phyloP scores from a whole-genome alignment of 2,329 filamentous ascomycete genomes.

The Cytospora piceae region DNA sequence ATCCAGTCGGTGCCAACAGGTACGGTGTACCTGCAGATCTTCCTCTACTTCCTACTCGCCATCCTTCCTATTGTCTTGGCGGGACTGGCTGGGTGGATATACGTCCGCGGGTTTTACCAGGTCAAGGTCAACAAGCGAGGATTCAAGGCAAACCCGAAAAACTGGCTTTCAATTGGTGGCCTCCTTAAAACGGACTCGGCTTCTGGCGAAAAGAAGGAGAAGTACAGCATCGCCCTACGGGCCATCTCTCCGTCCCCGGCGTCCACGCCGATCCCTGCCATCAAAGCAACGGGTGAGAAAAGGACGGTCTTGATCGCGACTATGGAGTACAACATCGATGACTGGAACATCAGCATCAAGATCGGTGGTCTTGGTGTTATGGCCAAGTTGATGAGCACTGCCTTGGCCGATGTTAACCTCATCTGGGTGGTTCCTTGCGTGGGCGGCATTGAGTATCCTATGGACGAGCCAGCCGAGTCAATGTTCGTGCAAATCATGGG shows the following conservation, averaged over 20 bases:
- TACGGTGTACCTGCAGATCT: constrained; percentile 55
- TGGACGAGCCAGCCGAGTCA: constrained; percentile 60
- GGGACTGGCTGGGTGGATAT: constrained; percentile 55
- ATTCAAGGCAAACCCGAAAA: constrained; percentile 40
- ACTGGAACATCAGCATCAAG: constrained; percentile 73
- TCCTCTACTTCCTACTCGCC: constrained; percentile 56
- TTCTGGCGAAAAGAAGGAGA: constrained; percentile 37
- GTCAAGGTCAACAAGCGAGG: constrained; percentile 64
- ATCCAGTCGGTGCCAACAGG: constrained; percentile 58
- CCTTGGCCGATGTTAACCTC: constrained; percentile 65
- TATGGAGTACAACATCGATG: constrained; percentile 74
- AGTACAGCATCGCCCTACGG: constrained; percentile 28
- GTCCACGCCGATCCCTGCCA: constrained; percentile 29
- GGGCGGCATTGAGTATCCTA: constrained; percentile 66
- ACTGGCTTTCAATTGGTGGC: constrained; percentile 27
- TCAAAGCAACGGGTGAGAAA: constrained; percentile 27
- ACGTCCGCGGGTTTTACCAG: constrained; percentile 57
- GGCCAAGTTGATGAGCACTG: constrained; percentile 71
- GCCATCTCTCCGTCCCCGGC: constrained; percentile 28
- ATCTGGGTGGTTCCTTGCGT: constrained; percentile 69
- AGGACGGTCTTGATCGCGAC: constrained; percentile 69
- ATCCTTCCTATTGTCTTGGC: constrained; percentile 56
- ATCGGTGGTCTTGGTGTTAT: constrained; percentile 73
- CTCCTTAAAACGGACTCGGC: constrained; percentile 26
- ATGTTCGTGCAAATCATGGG: constrained; percentile 67